Conservation (phyloP, 2,329 filamentous ascomycete species). For the Beauveria varroae region DNA sequence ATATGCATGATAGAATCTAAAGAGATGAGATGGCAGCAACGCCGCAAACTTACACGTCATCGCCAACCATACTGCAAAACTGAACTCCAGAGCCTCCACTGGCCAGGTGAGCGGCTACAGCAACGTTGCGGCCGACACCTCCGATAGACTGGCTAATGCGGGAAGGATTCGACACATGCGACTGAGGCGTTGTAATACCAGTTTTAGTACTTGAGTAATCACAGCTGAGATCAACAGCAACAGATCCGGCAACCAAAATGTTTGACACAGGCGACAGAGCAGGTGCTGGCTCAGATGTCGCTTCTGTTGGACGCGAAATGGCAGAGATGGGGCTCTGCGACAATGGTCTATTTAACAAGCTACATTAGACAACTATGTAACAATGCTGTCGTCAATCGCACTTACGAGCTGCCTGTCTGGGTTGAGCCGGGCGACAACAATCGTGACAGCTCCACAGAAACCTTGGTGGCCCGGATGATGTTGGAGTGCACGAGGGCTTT, state of each 20-base stretch:
- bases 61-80: constrained; percentile 73
- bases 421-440: constrained; percentile 28
- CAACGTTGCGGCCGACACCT: constrained; percentile 88
- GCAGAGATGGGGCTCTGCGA: neutral
- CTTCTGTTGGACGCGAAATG: neutral
- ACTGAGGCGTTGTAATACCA: constrained; percentile 34
- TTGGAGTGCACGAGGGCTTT: constrained; percentile 50
- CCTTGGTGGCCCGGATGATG: constrained; percentile 45
- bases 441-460: constrained; percentile 45
- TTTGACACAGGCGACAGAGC: neutral
- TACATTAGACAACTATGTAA: constrained; percentile 28
- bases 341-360: constrained; percentile 21
- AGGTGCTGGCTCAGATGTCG: neutral
- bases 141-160: constrained; percentile 76
- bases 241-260: constrained; percentile 80
- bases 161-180: constrained; percentile 81
- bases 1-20: neutral
- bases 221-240: constrained; percentile 82
- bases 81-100: constrained; percentile 55
- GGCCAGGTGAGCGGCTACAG: constrained; percentile 67
- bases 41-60: constrained; percentile 54
- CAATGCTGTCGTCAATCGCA: constrained; percentile 18
- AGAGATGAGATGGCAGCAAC: neutral
- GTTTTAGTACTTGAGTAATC: constrained; percentile 47
- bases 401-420: constrained; percentile 29